Base-by-base conservation (phyloP, 495 filamentous ascomycete species). In the Xylaria sp. region DNA sequence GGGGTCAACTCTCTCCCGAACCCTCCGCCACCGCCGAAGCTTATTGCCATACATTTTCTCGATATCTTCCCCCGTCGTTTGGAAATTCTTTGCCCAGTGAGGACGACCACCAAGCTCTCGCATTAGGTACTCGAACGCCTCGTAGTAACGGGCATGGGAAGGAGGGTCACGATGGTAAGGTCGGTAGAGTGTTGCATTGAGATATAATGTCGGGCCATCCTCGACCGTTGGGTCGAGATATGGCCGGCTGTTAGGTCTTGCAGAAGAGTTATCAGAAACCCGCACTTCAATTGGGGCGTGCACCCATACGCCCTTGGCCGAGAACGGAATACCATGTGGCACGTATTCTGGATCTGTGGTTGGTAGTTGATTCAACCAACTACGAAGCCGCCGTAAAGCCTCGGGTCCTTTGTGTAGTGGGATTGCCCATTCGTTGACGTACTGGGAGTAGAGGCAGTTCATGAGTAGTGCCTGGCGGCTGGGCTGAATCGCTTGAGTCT, bases 51-150 rank as follows among this genome's bases (percentile, higher is more conserved):
- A 91, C 82, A 89, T 87, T 7, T 70, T 59, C 63, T 81, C 78
- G 35, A 93, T 83, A 52, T 92, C 88, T 46, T 85, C 83, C 11
- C 86, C 84, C 1, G 82, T 81, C 19, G 88, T 86, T 35, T 84
- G 82, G 80, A 97, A 98, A 75, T 97, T 97, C 86, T 99, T 99
- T 8, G 97, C 96, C 94, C 96, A 99, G 80, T 99, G 96, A 41
- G 96, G 96, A 59, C 87, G 85, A n/a, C 93, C 96, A 67, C 92
- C 93, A 68, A 97, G 82, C 63, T 97, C 93, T 43, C 90, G 90
- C 96, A 98, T 98, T 59, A 99, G 89, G 85, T 90, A 96, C 84
- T 99, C 96, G 71, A 99, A 98, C 1, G 93, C 96, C 78, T 93
- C 85, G 78, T 98, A 98, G 81, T 97, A 99, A 37, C 94, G 87